phyloP scores from a whole-genome alignment of 2,329 filamentous ascomycete genomes.

The Thelonectria rubi region DNA sequence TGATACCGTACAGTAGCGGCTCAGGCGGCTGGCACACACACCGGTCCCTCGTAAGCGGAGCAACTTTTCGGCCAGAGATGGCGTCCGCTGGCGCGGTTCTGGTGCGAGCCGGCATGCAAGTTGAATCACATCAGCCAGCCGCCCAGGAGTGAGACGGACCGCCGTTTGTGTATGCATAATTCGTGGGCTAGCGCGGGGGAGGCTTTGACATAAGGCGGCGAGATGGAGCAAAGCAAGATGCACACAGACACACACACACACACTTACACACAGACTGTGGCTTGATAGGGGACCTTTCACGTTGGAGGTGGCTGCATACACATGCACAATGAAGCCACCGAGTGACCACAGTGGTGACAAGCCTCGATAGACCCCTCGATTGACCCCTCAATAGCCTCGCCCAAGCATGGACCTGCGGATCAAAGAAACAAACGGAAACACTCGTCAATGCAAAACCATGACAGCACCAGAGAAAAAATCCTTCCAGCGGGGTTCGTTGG shows the following conservation, averaged over 20 bases:
- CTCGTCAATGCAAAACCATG: not conserved
- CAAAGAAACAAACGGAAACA: not conserved
- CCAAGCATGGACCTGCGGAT: not conserved
- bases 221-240: not conserved
- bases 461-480: not conserved
- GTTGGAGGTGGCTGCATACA: not conserved
- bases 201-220: not conserved
- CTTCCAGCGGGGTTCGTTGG: not conserved
- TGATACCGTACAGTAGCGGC: not conserved
- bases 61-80: not conserved
- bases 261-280: not conserved
- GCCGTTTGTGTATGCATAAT: too few relatives aligned
- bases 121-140: not conserved
- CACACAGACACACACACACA: too few relatives aligned
- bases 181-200: not conserved
- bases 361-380: not conserved
- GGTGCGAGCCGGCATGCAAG: not conserved
- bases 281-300: not conserved
- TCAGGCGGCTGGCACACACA: not conserved
- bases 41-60: not conserved
- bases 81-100: not conserved
- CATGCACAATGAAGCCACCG: not conserved
- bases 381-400: too few relatives aligned
- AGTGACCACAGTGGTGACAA: not conserved
- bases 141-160: not conserved